These are phyloP conservation scores for Paecilomyces dactylethromorphus DNA, from an alignment of 2,329 filamentous ascomycete species.

Conservation along the genomic window DNA sequence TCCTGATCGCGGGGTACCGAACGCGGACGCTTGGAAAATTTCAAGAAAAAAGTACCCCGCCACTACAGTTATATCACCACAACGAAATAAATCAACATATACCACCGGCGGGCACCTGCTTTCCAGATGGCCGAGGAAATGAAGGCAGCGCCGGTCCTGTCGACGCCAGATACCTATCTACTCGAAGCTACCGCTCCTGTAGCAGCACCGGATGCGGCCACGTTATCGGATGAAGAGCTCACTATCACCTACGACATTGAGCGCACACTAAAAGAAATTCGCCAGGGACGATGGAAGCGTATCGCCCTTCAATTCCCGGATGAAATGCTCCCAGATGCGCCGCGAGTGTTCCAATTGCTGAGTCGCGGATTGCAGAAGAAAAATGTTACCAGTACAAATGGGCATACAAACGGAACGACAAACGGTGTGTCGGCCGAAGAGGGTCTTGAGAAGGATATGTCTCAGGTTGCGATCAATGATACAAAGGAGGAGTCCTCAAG, in stretches of 20 bases:
- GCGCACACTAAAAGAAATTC: conserved; percentile 70
- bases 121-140: conserved; percentile 24
- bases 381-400: conserved; percentile 9
- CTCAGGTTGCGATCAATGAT: conserved; percentile 19
- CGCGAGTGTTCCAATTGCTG: conserved; percentile 67
- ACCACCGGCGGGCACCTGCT: neutral
- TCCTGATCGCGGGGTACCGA: neutral
- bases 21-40: neutral
- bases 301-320: conserved; percentile 96
- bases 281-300: conserved; percentile 62
- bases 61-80: neutral
- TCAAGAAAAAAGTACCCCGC: neutral
- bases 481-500: conserved; percentile 23
- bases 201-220: conserved; percentile 23
- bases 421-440: conserved; percentile 7
- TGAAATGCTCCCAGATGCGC: conserved; percentile 80
- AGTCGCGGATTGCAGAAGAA: conserved; percentile 42
- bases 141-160: conserved; percentile 51
- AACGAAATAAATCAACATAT: neutral
- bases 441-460: conserved; percentile 17
- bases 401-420: conserved; percentile 5
- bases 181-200: conserved; percentile 48
- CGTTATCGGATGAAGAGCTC: conserved; percentile 62
- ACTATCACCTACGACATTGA: conserved; percentile 75
- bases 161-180: conserved; percentile 56